These are phyloP conservation scores for Fraxinus floribunda DNA, from an alignment of 305 asterid species.

Conservation along the genomic window DNA sequence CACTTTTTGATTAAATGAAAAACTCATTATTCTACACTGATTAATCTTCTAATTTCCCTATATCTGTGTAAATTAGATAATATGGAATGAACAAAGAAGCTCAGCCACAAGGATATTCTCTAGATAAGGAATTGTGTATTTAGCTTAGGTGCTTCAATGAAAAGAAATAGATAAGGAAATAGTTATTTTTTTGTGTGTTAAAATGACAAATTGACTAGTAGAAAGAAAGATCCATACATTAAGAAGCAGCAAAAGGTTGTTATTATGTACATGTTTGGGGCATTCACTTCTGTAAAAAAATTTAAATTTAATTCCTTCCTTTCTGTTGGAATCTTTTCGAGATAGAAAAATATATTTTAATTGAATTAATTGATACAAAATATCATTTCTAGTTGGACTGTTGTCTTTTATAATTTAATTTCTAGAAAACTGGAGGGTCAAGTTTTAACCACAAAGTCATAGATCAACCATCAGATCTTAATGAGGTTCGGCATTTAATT, in stretches of 20 bases:
- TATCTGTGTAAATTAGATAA: not conserved
- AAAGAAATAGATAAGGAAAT: not conserved
- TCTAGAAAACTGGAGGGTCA: not conserved
- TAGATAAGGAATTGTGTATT: not conserved
- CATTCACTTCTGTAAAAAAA: not conserved
- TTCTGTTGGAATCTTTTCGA: not conserved
- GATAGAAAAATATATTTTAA: not conserved
- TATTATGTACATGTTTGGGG: not conserved
- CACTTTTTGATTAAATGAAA: not conserved
- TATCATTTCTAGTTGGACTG: not conserved
- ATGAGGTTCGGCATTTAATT: conserved; percentile 2
- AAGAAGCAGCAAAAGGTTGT: not conserved
- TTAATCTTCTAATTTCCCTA: not conserved
- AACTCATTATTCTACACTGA: not conserved
- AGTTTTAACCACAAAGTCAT: not conserved
- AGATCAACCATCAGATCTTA: not conserved
- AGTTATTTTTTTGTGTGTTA: not conserved
- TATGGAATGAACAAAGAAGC: not conserved
- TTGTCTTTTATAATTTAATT: not conserved
- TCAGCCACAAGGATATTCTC: not conserved
- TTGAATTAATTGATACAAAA: not conserved
- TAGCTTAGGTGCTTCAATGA: not conserved
- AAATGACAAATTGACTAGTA: not conserved
- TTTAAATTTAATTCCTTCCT: not conserved
- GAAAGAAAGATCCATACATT: not conserved